phyloP scores from a whole-genome alignment of 148 eudicot genomes.

The Camellia sinensis region DNA sequence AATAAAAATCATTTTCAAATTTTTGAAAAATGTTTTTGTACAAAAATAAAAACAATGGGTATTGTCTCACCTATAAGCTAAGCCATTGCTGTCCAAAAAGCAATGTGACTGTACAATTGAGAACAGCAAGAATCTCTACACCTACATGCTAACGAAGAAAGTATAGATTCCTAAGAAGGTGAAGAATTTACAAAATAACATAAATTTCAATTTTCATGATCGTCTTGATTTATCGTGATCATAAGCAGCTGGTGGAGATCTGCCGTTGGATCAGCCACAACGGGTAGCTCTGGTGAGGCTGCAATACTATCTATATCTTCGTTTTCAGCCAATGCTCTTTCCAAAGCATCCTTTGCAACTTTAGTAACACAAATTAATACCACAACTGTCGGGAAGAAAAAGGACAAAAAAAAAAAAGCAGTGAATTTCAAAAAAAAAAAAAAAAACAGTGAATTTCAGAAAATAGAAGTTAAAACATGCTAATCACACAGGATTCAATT shows the following conservation, averaged over 20 bases:
- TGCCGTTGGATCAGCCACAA: constrained; percentile 24
- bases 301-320: constrained; percentile 32
- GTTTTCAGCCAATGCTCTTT: constrained; percentile 68
- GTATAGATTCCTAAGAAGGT: background rate
- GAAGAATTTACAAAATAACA: constrained; percentile 36
- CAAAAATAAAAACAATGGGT: background rate
- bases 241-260: constrained; percentile 59
- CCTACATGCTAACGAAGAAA: background rate
- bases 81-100: background rate
- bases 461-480: background rate
- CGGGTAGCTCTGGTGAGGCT: constrained; percentile 32
- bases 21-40: background rate
- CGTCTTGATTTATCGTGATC: constrained; percentile 40
- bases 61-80: background rate
- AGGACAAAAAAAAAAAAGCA: constrained; percentile 4
- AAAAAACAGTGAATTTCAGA: background rate
- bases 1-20: no score
- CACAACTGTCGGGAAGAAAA: constrained; percentile 44
- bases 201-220: constrained; percentile 27
- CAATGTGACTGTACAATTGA: constrained; percentile 24
- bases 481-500: background rate
- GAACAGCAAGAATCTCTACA: constrained; percentile 12
- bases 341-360: constrained; percentile 82
- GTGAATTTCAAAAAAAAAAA: no score
- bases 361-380: constrained; percentile 64